These are phyloP conservation scores for Aspergillus diversus DNA, from an alignment of 495 filamentous ascomycete species.

Conservation along the genomic window DNA sequence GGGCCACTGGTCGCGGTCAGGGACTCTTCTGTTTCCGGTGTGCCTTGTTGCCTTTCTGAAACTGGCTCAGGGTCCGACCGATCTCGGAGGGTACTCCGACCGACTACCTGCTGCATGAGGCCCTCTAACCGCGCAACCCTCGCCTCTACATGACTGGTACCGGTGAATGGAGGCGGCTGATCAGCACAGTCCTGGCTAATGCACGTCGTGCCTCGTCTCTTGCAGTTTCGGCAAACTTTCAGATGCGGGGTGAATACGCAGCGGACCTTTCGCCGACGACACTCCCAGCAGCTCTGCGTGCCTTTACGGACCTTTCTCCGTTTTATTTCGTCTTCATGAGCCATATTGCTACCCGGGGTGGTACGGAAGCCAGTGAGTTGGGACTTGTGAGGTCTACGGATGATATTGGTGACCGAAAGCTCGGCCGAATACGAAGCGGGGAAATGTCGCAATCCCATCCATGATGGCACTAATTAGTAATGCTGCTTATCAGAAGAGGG, in stretches of 20 bases:
- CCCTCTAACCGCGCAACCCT: constrained; percentile 36
- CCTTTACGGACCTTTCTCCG: constrained; percentile 42
- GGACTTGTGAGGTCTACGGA: too few relatives aligned
- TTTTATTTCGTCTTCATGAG: constrained; percentile 16
- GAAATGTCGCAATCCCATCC: too few relatives aligned
- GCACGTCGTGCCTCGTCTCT: constrained; percentile 38
- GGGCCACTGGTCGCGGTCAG: neutral
- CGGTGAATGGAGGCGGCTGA: constrained; percentile 12
- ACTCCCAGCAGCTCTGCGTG: constrained; percentile 43
- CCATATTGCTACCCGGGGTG: neutral
- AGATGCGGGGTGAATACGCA: constrained; percentile 32
- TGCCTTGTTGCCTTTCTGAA: neutral
- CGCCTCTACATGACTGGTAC: constrained; percentile 21
- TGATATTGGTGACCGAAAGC: too few relatives aligned
- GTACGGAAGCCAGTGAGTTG: neutral
- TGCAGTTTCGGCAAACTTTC: constrained; percentile 45
- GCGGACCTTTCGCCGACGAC: constrained; percentile 41
- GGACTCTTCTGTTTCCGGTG: neutral
- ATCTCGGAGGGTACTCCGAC: neutral
- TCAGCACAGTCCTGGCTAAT: constrained; percentile 45
- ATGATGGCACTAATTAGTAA: too few relatives aligned
- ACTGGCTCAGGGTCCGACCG: neutral
- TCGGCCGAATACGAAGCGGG: too few relatives aligned
- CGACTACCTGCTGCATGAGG: constrained; percentile 32
- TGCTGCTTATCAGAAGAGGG: too few relatives aligned